A percentile compares a stretch with the other conserved stretches of the same genome.
Conservation (phyloP, 768 basidiomycete genomes). For the Trichaptum fuscoviolaceum region DNA sequence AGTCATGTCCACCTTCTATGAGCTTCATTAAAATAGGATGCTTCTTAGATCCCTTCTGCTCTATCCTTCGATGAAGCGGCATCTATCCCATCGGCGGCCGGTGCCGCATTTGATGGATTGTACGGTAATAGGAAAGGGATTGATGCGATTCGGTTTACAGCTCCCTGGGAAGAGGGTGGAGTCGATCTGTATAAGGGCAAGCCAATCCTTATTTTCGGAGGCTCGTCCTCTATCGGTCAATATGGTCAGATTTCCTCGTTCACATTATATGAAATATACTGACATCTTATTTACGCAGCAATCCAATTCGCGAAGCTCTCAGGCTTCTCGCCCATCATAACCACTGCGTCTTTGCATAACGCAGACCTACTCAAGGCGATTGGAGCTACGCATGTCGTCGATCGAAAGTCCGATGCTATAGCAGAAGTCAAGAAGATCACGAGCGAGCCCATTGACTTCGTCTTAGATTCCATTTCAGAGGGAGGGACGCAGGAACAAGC, state of each 20-base stretch:
- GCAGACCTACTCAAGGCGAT: slow-evolving; percentile 18
- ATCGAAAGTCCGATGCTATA: slow-evolving; percentile 11
- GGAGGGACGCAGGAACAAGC: slow-evolving; percentile 19
- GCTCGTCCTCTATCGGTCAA: slow-evolving; percentile 17
- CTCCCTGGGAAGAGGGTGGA: slow-evolving; percentile 12
- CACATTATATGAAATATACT: neutral
- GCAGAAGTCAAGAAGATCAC: slow-evolving; percentile 13
- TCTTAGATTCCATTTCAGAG: slow-evolving; percentile 20
- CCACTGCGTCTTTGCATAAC: slow-evolving; percentile 24
- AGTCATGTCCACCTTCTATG: neutral
- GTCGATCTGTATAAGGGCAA: slow-evolving; percentile 9
- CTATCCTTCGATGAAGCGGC: slow-evolving; percentile 17
- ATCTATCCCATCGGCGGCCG: slow-evolving; percentile 19
- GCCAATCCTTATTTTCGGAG: slow-evolving; percentile 15
- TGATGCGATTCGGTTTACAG: neutral
- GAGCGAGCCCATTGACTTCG: slow-evolving; percentile 17
- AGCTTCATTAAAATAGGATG: neutral
- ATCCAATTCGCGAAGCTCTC: slow-evolving; percentile 25
- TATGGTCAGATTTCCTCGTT: slow-evolving; percentile 13
- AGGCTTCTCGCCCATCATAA: slow-evolving; percentile 26
- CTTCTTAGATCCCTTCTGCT: slow-evolving; percentile 24
- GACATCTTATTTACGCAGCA: slow-evolving; percentile 8
- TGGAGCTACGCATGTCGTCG: slow-evolving; percentile 27
- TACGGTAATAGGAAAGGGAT: slow-evolving; percentile 10
- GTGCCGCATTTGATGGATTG: slow-evolving; percentile 19